phyloP scores from a whole-genome alignment of 2,329 filamentous ascomycete species.

The Capronia americana region DNA sequence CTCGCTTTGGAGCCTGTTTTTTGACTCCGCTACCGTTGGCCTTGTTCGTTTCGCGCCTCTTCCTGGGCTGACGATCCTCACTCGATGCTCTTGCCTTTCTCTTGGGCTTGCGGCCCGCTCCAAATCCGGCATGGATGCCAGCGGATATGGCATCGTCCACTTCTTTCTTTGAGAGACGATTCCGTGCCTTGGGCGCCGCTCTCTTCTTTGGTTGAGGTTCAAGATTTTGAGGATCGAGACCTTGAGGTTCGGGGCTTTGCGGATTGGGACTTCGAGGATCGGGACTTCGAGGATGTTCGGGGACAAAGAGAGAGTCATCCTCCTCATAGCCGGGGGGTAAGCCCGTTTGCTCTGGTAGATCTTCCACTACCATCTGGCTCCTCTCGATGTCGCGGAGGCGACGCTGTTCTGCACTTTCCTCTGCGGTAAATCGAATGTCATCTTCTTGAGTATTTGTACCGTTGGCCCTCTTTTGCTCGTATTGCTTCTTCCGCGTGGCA shows the following conservation, averaged over 20 bases:
- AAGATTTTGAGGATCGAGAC: not conserved
- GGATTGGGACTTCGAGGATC: not conserved
- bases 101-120: slow-evolving; percentile 22
- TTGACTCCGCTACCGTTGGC: slow-evolving; percentile 1
- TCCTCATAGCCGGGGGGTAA: slow-evolving; percentile 25
- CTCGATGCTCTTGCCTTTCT: slow-evolving; percentile 17
- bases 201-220: slow-evolving; percentile 13
- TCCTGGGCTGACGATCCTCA: slow-evolving; percentile 17
- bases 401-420: slow-evolving; percentile 24
- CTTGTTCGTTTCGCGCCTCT: slow-evolving; percentile 1
- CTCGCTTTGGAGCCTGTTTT: slow-evolving; percentile 8
- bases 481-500: slow-evolving; percentile 21
- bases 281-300: slow-evolving; percentile 17
- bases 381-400: slow-evolving; percentile 28
- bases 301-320: slow-evolving; percentile 33
- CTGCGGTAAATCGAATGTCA: slow-evolving; percentile 28
- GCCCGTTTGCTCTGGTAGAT: not conserved
- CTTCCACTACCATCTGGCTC: slow-evolving; percentile 21
- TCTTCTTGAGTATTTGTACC: slow-evolving; percentile 23
- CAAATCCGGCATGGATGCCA: slow-evolving; percentile 19
- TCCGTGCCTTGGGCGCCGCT: slow-evolving; percentile 25
- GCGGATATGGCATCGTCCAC: slow-evolving; percentile 27
- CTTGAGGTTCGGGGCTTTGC: not conserved
- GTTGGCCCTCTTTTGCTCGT: slow-evolving; percentile 20
- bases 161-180: slow-evolving; percentile 26